Conservation (phyloP, 1,139 yeast genomes). For the Suhomyces yuchorum region DNA sequence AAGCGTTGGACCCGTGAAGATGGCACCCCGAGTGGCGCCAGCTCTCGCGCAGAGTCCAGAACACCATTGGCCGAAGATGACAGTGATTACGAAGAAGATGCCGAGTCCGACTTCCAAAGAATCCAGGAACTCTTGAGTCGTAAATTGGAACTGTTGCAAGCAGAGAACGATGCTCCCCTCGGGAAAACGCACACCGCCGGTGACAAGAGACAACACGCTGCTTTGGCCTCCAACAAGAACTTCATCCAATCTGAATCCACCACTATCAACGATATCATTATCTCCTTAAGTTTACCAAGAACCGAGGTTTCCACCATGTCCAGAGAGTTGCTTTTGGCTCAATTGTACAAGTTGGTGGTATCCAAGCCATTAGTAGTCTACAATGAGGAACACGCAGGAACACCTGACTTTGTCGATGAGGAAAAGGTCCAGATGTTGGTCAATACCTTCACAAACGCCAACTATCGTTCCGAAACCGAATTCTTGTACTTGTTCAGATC, state of each 20-base stretch:
- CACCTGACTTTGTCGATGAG: slow-evolving; percentile 38
- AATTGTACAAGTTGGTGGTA: slow-evolving; percentile 50
- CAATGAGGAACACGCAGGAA: slow-evolving; percentile 41
- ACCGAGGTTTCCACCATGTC: slow-evolving; percentile 50
- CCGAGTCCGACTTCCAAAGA: slow-evolving; percentile 42
- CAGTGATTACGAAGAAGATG: slow-evolving; percentile 39
- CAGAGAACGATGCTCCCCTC: slow-evolving; percentile 18
- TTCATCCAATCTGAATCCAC: slow-evolving; percentile 41
- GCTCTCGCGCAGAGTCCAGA: slow-evolving; percentile 41
- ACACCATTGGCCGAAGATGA: slow-evolving; percentile 46
- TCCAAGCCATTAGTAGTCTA: slow-evolving; percentile 43
- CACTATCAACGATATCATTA: slow-evolving; percentile 44
- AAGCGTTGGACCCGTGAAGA: slow-evolving; percentile 19
- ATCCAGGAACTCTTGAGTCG: slow-evolving; percentile 44
- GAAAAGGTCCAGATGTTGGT: slow-evolving; percentile 39
- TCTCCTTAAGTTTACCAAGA: slow-evolving; percentile 42
- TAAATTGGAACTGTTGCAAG: slow-evolving; percentile 34
- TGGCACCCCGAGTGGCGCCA: slow-evolving; percentile 18
- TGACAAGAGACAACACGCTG: slow-evolving; percentile 34
- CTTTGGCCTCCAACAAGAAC: slow-evolving; percentile 34
- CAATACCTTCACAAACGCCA: slow-evolving; percentile 32
- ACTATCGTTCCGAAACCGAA: slow-evolving; percentile 46
- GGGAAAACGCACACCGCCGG: slow-evolving; percentile 19
- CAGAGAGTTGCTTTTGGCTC: slow-evolving; percentile 54
- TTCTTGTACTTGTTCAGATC: slow-evolving; percentile 46